Base-by-base conservation (phyloP, 1,284 basidiomycete species). In the Tilletia caries region DNA sequence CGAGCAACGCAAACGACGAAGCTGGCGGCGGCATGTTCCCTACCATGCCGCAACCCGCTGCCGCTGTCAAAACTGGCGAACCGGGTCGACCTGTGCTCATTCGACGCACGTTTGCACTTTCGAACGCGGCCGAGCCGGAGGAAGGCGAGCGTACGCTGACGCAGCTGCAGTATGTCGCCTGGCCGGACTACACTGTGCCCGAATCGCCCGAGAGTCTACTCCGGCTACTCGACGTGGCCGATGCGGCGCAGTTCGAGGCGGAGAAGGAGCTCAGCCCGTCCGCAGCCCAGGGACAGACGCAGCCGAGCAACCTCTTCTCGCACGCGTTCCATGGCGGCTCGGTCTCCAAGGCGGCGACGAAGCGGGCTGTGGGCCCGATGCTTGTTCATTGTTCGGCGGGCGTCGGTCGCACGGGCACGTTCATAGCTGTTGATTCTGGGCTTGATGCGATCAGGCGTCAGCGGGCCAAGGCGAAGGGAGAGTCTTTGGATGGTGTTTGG, bases 341-440 rank as follows among this genome's bases (percentile, higher is more conserved):
- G 10, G 58, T 62, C 27, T 62, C 58, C 8, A 33, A 33, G 44
- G 43, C 50, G 34, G 37, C 20, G 18, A 50, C 44, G 20, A 23
- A 67, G 34, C 66, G 41, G 12, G 73, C 70, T 33, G 67, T 68
- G 32, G 79, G 76, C 10, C 81, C 80, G 1, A 73, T 80, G 67
- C 66, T 83, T 3, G 78, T 83, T 32, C 81, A 83, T 69, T 83
- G 81, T 67, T 83, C 81, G n/a, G 81, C 81, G 2, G 81, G 81
- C 20, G 79, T 82, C 0, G 81, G 81, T 13, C 71, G 81, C 3
- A 79, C 80, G 15, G 81, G 81, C 48, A 75, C 81, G 0, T 80
- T 77, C 65, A 75, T 83, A 37, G 75, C 78, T 20, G 77, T 82
- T 27, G 78, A 83, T 58, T 66, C 76, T 0, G 73, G 76, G 6